Percentiles rank a stretch among this genome's conserved stretches.
phyloP scores from a whole-genome alignment of 805 yeast species.

The Teunomyces barrocoloradensis region DNA sequence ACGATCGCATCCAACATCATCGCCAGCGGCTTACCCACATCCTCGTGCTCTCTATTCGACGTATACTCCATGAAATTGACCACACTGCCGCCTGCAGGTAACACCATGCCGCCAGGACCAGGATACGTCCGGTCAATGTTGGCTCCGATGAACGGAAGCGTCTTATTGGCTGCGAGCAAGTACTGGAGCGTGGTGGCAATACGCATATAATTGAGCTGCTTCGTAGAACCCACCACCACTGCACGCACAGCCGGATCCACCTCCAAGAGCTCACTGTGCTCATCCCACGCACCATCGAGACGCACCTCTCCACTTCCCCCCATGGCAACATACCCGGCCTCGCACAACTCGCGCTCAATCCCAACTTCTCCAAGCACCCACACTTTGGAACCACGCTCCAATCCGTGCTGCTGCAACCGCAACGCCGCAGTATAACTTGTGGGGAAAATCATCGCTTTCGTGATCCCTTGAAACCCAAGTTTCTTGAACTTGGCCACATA shows the following conservation, averaged over 20 bases:
- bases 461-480: constrained; percentile 28
- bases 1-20: constrained; percentile 30
- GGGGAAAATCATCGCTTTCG: constrained; percentile 31
- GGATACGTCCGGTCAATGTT: constrained; percentile 43
- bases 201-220: constrained; percentile 35
- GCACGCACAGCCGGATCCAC: constrained; percentile 41
- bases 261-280: constrained; percentile 21
- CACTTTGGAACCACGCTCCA: constrained; percentile 30
- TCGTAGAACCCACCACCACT: constrained; percentile 40
- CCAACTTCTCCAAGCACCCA: constrained; percentile 44
- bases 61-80: constrained; percentile 39
- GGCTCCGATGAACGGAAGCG: constrained; percentile 37
- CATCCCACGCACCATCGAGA: constrained; percentile 24
- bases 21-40: constrained; percentile 40
- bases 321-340: constrained; percentile 30
- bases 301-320: constrained; percentile 35
- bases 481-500: constrained; percentile 31
- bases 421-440: constrained; percentile 37
- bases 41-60: constrained; percentile 28
- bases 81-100: constrained; percentile 43
- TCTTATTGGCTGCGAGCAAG: constrained; percentile 27
- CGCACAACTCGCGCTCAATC: constrained; percentile 32
- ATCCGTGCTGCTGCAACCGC: constrained; percentile 13
- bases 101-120: constrained; percentile 33
- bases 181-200: constrained; percentile 38